These are phyloP conservation scores for Microstroma glucosiphilum DNA, from an alignment of 1,284 basidiomycete species.

Conservation along the genomic window DNA sequence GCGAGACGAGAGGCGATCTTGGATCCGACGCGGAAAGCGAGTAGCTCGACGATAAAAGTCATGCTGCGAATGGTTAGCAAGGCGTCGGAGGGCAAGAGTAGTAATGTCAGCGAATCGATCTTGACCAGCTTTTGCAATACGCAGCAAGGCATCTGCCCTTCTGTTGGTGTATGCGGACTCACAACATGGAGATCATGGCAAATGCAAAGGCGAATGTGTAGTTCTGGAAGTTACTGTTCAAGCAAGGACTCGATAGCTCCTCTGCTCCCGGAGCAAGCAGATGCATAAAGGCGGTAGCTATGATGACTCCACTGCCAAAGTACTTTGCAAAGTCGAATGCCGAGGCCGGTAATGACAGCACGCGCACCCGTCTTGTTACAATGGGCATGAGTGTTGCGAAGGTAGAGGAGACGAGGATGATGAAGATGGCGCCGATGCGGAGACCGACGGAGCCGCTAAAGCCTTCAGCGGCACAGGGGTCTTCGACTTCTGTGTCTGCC, in stretches of 20 bases:
- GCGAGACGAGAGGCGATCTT: conserved; percentile 27
- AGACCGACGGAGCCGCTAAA: conserved; percentile 24
- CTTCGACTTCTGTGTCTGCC: conserved; percentile 7
- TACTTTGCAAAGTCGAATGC: conserved; percentile 70
- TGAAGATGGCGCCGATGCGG: conserved; percentile 73
- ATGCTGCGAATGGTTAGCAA: conserved; percentile 10
- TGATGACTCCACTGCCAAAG: conserved; percentile 69
- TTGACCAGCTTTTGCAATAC: not conserved
- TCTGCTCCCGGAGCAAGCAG: conserved; percentile 39
- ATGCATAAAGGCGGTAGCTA: conserved; percentile 66
- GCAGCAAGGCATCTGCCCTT: not conserved
- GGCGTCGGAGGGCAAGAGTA: not conserved
- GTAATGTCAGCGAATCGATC: not conserved
- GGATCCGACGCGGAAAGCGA: conserved; percentile 44
- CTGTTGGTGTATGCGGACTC: too few species aligned
- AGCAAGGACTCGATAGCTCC: conserved; percentile 33
- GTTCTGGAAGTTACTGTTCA: conserved; percentile 31
- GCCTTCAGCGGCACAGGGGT: conserved; percentile 2
- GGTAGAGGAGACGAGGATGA: conserved; percentile 62
- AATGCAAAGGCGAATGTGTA: conserved; percentile 45
- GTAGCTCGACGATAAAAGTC: conserved; percentile 41
- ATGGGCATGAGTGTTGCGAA: conserved; percentile 76
- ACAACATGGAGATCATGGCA: conserved; percentile 44
- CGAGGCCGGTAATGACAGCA: conserved; percentile 42
- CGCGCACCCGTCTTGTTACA: conserved; percentile 59